Evolutionary conservation across 2,329 filamentous ascomycete species (phyloP).

Genomic region (Diaporthe sp.): DNA sequence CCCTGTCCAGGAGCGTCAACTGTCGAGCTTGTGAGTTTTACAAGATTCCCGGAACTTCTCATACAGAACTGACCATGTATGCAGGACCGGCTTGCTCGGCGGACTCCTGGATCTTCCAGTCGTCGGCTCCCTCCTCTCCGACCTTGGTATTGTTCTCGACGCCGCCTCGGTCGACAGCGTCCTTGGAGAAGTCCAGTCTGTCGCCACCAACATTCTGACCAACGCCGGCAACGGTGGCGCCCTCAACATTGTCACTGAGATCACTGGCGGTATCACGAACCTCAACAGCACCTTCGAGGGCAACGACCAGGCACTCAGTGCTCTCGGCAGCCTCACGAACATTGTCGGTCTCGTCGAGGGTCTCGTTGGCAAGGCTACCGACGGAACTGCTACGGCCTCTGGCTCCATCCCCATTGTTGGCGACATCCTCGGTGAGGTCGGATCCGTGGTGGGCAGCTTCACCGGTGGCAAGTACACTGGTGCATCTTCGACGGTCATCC

Average conservation of each 20-base stretch:
- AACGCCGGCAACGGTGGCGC: conserved; percentile 18
- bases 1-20: conserved; percentile 12
- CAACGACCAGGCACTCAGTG: conserved; percentile 10
- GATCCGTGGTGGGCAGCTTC: conserved; percentile 17
- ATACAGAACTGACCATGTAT: conserved; percentile 1
- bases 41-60: background rate
- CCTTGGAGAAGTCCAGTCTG: conserved; percentile 16
- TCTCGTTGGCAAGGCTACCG: background rate
- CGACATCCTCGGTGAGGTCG: conserved; percentile 28
- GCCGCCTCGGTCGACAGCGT: conserved; percentile 12
- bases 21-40: conserved; percentile 9
- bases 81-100: conserved; percentile 17
- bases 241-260: conserved; percentile 11
- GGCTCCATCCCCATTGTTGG: conserved; percentile 20
- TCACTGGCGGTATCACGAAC: conserved; percentile 15
- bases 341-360: conserved; percentile 20
- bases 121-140: conserved; percentile 13
- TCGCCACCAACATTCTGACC: conserved; percentile 23
- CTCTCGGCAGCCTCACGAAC: conserved; percentile 21
- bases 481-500: conserved; percentile 19
- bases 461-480: conserved; percentile 19
- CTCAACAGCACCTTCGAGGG: conserved; percentile 25
- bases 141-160: conserved; percentile 9
- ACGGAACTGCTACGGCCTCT: conserved; percentile 11
- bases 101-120: conserved; percentile 26